Evolutionary conservation across 2,329 filamentous ascomycete species (phyloP).

Genomic region (Sphaerulina vaccinii): DNA sequence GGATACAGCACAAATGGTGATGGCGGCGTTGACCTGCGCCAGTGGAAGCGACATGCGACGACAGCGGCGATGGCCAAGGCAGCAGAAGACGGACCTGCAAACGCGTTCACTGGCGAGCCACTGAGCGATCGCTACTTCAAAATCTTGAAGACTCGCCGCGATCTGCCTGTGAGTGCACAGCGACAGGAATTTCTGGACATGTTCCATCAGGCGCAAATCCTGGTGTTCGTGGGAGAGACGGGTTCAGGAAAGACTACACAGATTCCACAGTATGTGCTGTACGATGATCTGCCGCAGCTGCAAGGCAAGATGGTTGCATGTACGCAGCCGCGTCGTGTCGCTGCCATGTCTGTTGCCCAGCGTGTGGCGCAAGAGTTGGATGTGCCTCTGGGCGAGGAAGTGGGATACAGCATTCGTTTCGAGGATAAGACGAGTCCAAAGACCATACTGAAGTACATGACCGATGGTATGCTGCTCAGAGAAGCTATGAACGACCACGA

Average conservation of each 20-base stretch:
- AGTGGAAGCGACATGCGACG: slow-evolving; percentile 74
- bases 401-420: slow-evolving; percentile 98
- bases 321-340: slow-evolving; percentile 95
- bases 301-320: slow-evolving; percentile 90
- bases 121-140: slow-evolving; percentile 84
- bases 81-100: slow-evolving; percentile 77
- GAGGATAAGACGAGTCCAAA: slow-evolving; percentile 88
- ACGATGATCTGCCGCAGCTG: slow-evolving; percentile 87
- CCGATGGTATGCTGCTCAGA: slow-evolving; percentile 94
- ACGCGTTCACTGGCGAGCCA: slow-evolving; percentile 77
- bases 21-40: slow-evolving; percentile 47
- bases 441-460: slow-evolving; percentile 99
- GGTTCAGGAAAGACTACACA: slow-evolving; percentile 99
- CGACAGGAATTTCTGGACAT: slow-evolving; percentile 87
- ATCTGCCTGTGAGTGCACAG: slow-evolving; percentile 89
- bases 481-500: slow-evolving; percentile 96
- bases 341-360: slow-evolving; percentile 97
- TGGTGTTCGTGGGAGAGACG: slow-evolving; percentile 98
- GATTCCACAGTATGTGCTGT: slow-evolving; percentile 97
- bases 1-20: background rate
- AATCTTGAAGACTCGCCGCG: slow-evolving; percentile 79
- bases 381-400: slow-evolving; percentile 85
- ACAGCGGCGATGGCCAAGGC: slow-evolving; percentile 71
- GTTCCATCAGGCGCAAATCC: slow-evolving; percentile 91
- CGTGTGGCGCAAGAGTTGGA: slow-evolving; percentile 98